phyloP scores from a whole-genome alignment of 148 eudicot species.

The Silene uniflora region DNA sequence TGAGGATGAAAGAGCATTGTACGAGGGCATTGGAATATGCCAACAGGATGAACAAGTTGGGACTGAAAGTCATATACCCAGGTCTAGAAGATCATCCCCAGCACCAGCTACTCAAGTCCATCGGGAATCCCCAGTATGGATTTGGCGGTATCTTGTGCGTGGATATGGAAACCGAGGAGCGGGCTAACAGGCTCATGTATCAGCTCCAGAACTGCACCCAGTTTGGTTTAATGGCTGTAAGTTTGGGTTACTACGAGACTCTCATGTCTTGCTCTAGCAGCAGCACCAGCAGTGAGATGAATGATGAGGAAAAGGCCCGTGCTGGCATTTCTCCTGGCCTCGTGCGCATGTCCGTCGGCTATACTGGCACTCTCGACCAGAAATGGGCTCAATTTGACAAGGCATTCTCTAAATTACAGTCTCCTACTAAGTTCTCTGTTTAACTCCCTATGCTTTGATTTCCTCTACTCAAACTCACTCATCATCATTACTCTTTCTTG shows the following conservation, averaged over 20 bases:
- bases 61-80: constrained; percentile 84
- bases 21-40: constrained; percentile 65
- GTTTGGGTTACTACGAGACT: constrained; percentile 93
- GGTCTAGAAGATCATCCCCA: constrained; percentile 87
- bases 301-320: constrained; percentile 53
- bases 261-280: constrained; percentile 93
- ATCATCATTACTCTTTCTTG: neutral
- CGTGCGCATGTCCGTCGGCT: constrained; percentile 86
- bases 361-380: constrained; percentile 83
- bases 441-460: neutral
- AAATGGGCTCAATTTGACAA: constrained; percentile 81
- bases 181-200: constrained; percentile 70
- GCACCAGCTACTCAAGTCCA: constrained; percentile 58
- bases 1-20: constrained; percentile 91
- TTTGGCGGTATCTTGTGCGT: constrained; percentile 78
- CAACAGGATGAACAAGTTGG: constrained; percentile 64
- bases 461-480: neutral
- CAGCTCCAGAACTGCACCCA: constrained; percentile 69
- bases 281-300: constrained; percentile 91
- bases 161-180: constrained; percentile 82
- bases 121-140: constrained; percentile 62
- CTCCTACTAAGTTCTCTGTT: constrained; percentile 18
- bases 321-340: constrained; percentile 91
- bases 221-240: constrained; percentile 91
- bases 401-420: constrained; percentile 54